Evolutionary conservation across 2,329 filamentous ascomycete species (phyloP).

Genomic region (Pleomassaria siparia): DNA sequence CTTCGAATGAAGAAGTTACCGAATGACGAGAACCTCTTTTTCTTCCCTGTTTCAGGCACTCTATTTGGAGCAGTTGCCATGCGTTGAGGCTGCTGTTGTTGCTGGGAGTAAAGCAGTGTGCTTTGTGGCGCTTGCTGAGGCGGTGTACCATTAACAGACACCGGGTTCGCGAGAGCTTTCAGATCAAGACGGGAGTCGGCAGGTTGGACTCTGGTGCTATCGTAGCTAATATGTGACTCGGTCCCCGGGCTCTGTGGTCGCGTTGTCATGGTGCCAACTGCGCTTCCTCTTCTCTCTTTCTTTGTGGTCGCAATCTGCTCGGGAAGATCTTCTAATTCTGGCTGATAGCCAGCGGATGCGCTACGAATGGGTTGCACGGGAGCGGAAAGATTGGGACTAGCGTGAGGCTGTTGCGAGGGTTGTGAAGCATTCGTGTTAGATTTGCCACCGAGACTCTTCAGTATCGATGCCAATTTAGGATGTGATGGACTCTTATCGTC

Average conservation of each 20-base stretch:
- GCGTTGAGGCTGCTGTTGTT: slow-evolving; percentile 16
- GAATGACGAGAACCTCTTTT: slow-evolving; percentile 50
- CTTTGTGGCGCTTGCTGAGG: slow-evolving; percentile 20
- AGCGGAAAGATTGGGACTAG: slow-evolving; percentile 10
- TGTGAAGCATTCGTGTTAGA: slow-evolving; percentile 8
- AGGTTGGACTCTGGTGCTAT: slow-evolving; percentile 31
- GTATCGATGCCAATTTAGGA: slow-evolving; percentile 43
- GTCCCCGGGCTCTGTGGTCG: slow-evolving; percentile 29
- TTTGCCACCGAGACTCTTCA: slow-evolving; percentile 45
- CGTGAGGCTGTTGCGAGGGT: slow-evolving; percentile 1
- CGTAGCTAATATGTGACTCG: slow-evolving; percentile 33
- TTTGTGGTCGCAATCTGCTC: slow-evolving; percentile 18
- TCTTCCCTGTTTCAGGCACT: slow-evolving; percentile 36
- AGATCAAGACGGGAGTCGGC: slow-evolving; percentile 32
- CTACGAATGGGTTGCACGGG: slow-evolving; percentile 14
- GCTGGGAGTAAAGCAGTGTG: slow-evolving; percentile 7
- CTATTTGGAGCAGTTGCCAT: slow-evolving; percentile 15
- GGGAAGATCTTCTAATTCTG: slow-evolving; percentile 24
- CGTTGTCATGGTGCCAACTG: slow-evolving; percentile 12
- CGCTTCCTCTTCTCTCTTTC: slow-evolving; percentile 18
- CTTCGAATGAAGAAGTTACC: slow-evolving; percentile 48
- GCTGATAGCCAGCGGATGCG: slow-evolving; percentile 28
- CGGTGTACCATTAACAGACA: slow-evolving; percentile 25
- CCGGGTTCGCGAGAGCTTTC: slow-evolving; percentile 23
- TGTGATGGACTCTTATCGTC: slow-evolving; percentile 28